A percentile compares a stretch with the other conserved stretches of the same genome.
phyloP scores from a whole-genome alignment of 768 basidiomycete species.

The Crucibulum laeve region DNA sequence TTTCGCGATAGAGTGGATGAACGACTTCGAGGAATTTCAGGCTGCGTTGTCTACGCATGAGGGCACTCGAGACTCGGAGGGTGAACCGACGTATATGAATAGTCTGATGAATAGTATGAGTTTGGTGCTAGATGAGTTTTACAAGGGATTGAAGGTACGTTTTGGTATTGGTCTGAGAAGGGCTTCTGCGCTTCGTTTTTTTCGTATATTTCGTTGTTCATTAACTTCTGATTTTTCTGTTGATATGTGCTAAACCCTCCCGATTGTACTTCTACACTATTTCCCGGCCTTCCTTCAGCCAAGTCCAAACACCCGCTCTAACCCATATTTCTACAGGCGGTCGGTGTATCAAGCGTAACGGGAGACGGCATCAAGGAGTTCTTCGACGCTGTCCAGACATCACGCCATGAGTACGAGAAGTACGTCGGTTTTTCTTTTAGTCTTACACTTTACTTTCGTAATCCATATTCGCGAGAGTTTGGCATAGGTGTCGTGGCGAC shows the following conservation, averaged over 20 bases:
- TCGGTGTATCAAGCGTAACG: slow-evolving; percentile 94
- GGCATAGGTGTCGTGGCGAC: too few relatives aligned
- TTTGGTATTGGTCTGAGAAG: neutral
- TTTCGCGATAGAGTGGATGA: slow-evolving; percentile 98
- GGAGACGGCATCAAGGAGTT: slow-evolving; percentile 93
- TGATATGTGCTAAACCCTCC: too few relatives aligned
- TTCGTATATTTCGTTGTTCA: too few relatives aligned
- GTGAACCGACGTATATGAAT: slow-evolving; percentile 97
- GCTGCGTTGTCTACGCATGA: slow-evolving; percentile 72
- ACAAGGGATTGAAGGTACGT: slow-evolving; percentile 87
- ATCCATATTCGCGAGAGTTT: too few relatives aligned
- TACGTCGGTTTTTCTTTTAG: slow-evolving; percentile 28
- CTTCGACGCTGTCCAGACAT: slow-evolving; percentile 86
- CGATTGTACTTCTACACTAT: too few relatives aligned
- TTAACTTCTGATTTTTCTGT: too few relatives aligned
- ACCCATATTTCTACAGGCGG: slow-evolving; percentile 51
- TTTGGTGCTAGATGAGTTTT: slow-evolving; percentile 95
- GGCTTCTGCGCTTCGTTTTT: too few relatives aligned
- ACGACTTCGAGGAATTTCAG: slow-evolving; percentile 95
- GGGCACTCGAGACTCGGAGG: slow-evolving; percentile 69
- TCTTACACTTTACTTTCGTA: slow-evolving; percentile 4
- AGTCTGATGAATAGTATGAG: slow-evolving; percentile 99
- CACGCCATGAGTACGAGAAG: slow-evolving; percentile 86
- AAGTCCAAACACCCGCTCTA: neutral
- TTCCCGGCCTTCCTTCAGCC: too few relatives aligned